Percentiles rank a stretch among this genome's conserved stretches.
Evolutionary conservation across 2,329 filamentous ascomycete species (phyloP).

Genomic region (Mycogone perniciosa): DNA sequence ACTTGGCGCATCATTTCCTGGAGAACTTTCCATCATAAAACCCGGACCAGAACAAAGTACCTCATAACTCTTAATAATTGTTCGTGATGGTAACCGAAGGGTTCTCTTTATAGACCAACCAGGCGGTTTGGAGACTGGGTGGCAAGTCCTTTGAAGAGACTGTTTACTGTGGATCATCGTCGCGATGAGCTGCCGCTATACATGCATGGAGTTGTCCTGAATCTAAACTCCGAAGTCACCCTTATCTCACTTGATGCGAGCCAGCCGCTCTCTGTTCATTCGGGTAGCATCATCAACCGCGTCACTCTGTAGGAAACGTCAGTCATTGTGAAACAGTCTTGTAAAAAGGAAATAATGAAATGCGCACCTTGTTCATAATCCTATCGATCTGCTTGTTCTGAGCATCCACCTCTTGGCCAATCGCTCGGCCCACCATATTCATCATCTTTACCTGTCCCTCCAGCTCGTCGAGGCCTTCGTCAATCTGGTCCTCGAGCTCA

Average conservation of each 20-base stretch:
- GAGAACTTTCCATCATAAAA: too few species aligned
- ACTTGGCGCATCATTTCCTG: too few species aligned
- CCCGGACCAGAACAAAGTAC: too few species aligned
- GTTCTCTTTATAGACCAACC: too few species aligned
- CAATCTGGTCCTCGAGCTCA: conserved; percentile 49
- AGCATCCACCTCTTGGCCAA: conserved; percentile 65
- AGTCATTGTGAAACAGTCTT: conserved; percentile 17
- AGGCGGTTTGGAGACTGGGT: too few species aligned
- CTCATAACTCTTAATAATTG: too few species aligned
- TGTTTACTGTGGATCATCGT: too few species aligned
- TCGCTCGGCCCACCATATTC: conserved; percentile 67
- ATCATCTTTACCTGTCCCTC: conserved; percentile 63
- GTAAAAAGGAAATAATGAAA: conserved; percentile 15
- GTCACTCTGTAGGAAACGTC: conserved; percentile 57
- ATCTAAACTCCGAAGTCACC: too few species aligned
- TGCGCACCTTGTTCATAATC: conserved; percentile 66
- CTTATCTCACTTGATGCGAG: conserved; percentile 45
- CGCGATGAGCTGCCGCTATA: too few species aligned
- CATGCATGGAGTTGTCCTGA: too few species aligned
- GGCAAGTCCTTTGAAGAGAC: too few species aligned
- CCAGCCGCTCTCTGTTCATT: conserved; percentile 67
- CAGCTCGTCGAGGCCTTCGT: conserved; percentile 56
- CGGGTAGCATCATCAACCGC: conserved; percentile 74
- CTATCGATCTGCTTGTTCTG: conserved; percentile 72
- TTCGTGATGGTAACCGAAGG: too few species aligned